Evolutionary conservation across 345 rosid species (phyloP), one percentile per base, ranked within the genome.

Genomic region (Hirschfeldia incana): DNA sequence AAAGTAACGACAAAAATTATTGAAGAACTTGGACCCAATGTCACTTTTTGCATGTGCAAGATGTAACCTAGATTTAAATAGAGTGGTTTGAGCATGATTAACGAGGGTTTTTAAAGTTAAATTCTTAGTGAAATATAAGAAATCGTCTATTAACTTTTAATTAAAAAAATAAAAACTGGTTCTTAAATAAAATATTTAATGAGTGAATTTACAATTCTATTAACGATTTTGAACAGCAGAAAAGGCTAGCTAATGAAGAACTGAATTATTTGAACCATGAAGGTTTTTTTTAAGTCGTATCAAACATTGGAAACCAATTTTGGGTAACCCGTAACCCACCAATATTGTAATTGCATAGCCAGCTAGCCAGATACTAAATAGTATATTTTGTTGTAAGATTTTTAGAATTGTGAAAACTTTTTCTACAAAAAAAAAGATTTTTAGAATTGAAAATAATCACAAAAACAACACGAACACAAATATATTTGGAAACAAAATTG

Each of bases 1-100:
- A 46, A 62, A 34, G 65, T 26, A 51, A 53, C 44, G 76, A 77
- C 71, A 70, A 77, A 64, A 51, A 4, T 36, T 16, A 77, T 64
- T 77, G 76, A 77, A 77, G 46, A 39, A 37, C 46, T 77, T 70
- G 81, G 71, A 77, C 76, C 80, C 76, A 53, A 53, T 55, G 34
- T 65, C 34, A 12, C 65, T 63, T 70, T 77, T 53, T 70, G 71
- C 70, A 77, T 70, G 80, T 77, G 66, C 71, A 55, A 70, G 36
- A 53, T 64, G 53, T 64, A 77, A 71, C 21, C 21, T 21, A 21
- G 21, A 21, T 21, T 21, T 21, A 21, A 21, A 21, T 21, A 21
- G 21, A 21, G 21, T 21, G 21, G 21, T 21, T 21, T 21, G 21
- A 21, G 21, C 21, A 21, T 21, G 21, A 21, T 21, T 21, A 21